Percentiles rank a stretch among this genome's conserved stretches.
phyloP scores from a whole-genome alignment of 768 basidiomycete species.

The Hygrophorus pudorinus region DNA sequence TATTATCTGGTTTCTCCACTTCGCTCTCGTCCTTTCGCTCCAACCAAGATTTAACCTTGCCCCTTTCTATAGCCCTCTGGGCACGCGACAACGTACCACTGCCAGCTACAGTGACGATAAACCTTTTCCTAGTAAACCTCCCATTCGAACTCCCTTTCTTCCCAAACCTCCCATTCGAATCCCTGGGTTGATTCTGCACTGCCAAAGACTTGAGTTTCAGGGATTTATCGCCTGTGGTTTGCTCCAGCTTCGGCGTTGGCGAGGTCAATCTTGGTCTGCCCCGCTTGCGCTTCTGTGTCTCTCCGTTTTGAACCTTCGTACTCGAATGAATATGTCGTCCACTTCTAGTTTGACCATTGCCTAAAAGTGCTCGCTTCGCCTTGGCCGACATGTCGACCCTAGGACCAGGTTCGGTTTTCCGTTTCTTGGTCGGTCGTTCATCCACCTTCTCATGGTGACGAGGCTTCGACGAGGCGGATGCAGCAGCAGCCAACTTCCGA shows the following conservation, averaged over 20 bases:
- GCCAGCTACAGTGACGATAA: conserved; percentile 1
- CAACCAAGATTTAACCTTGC: conserved; percentile 30
- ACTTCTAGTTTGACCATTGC: conserved; percentile 4
- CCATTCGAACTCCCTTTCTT: conserved; percentile 49
- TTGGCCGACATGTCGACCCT: conserved; percentile 20
- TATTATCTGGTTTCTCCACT: conserved; percentile 11
- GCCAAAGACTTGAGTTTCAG: conserved; percentile 33
- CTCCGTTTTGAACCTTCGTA: background rate
- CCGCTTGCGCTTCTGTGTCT: conserved; percentile 26
- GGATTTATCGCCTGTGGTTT: conserved; percentile 15
- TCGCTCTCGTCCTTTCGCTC: conserved; percentile 16
- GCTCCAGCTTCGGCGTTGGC: conserved; percentile 10
- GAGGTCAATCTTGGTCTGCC: conserved; percentile 32
- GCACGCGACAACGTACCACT: conserved; percentile 23
- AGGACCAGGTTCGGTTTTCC: conserved; percentile 30
- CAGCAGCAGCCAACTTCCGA: conserved; percentile 40
- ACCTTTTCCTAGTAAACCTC: conserved; percentile 27
- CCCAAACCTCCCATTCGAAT: conserved; percentile 57
- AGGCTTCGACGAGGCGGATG: conserved; percentile 16
- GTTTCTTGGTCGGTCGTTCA: conserved; percentile 36
- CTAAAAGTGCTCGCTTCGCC: conserved; percentile 6
- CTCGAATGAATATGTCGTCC: background rate
- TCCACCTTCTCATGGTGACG: conserved; percentile 21
- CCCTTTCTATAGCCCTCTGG: conserved; percentile 31
- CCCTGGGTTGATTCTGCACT: conserved; percentile 46